Evolutionary conservation across 1,284 basidiomycete genomes (phyloP).

Genomic region (Acaromyces ingoldii): DNA sequence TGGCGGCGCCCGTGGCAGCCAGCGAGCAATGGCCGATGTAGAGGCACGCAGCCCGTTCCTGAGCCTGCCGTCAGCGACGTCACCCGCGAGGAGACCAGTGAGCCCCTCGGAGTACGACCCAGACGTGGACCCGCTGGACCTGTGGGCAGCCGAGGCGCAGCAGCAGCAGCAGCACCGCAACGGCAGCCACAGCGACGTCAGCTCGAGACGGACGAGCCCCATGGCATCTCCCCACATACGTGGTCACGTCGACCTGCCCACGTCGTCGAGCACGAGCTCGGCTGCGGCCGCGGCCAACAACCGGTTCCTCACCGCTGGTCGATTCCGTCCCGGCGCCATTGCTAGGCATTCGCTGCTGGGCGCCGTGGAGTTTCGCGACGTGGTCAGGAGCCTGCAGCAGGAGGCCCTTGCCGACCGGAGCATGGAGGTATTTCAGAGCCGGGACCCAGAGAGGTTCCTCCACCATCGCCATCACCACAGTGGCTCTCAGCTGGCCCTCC

Average conservation of each 20-base stretch:
- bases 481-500: not conserved
- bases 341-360: constrained; percentile 67
- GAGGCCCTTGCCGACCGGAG: constrained; percentile 43
- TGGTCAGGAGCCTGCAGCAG: constrained; percentile 71
- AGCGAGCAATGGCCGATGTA: not conserved
- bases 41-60: constrained; percentile 10
- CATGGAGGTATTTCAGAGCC: constrained; percentile 34
- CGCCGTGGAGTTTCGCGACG: constrained; percentile 85
- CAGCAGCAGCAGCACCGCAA: not conserved
- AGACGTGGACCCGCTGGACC: constrained; percentile 34
- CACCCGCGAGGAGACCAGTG: no score
- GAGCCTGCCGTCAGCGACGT: no score
- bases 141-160: constrained; percentile 19
- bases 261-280: not conserved
- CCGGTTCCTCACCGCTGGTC: not conserved
- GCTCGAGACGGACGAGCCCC: not conserved
- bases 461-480: constrained; percentile 31
- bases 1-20: not conserved
- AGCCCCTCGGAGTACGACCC: constrained; percentile 39
- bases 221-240: not conserved
- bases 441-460: constrained; percentile 38
- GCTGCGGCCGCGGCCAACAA: not conserved
- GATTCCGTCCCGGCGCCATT: constrained; percentile 5
- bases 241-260: not conserved
- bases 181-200: not conserved